Conservation (phyloP, 306 rosid genomes). For the Argentina anserina region DNA sequence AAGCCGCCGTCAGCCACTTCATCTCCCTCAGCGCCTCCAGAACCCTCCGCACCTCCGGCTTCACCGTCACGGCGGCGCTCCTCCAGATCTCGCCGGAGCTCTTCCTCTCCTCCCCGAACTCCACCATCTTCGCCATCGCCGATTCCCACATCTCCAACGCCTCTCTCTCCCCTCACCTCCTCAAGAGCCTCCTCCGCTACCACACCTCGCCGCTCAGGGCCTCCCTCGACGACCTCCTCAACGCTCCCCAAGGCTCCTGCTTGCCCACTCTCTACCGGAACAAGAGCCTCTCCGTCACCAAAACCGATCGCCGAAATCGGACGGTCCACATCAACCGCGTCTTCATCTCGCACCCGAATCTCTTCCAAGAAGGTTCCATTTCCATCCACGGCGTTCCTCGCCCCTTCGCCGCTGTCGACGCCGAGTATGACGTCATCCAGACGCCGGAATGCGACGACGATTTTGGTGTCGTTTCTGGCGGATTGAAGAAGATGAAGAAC, state of each 20-base stretch:
- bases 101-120: conserved; percentile 38
- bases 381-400: conserved; percentile 61
- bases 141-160: conserved; percentile 37
- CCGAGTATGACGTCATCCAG: conserved; percentile 31
- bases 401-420: conserved; percentile 46
- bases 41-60: conserved; percentile 52
- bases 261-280: conserved; percentile 39
- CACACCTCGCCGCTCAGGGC: conserved; percentile 37
- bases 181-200: conserved; percentile 49
- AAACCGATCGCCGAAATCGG: conserved; percentile 19
- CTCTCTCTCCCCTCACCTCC: conserved; percentile 55
- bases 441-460: conserved; percentile 40
- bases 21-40: conserved; percentile 43
- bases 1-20: conserved; percentile 9
- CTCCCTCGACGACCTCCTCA: conserved; percentile 31
- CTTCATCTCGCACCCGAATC: conserved; percentile 49
- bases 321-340: conserved; percentile 56
- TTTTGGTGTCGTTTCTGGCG: conserved; percentile 8
- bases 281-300: conserved; percentile 42
- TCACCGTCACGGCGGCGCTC: conserved; percentile 51
- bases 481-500: conserved; percentile 10
- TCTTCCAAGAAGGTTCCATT: conserved; percentile 41
- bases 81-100: conserved; percentile 56
- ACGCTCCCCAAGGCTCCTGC: conserved; percentile 37
- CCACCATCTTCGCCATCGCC: conserved; percentile 47